Conservation (phyloP, 31 red algal species). For the Bonnemaisonia californica region DNA sequence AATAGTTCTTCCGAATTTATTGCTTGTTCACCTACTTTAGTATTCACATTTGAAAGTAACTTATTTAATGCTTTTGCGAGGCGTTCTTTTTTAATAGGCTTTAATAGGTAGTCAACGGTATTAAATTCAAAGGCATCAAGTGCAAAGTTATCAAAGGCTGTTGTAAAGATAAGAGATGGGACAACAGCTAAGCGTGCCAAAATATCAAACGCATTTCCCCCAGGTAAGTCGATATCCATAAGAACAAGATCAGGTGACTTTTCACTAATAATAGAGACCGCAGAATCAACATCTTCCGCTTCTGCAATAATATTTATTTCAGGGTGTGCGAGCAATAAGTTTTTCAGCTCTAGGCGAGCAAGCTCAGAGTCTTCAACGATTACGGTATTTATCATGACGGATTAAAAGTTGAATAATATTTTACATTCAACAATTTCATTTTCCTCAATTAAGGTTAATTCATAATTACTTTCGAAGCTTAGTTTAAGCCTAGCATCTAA, state of each 20-base stretch:
- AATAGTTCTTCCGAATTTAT: no score
- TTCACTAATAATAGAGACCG: not conserved
- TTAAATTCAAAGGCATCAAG: slow-evolving; percentile 6
- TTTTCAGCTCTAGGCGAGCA: not conserved
- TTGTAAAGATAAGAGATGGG: not conserved
- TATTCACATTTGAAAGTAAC: not conserved
- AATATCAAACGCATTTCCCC: not conserved
- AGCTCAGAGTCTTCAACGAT: slow-evolving; percentile 2
- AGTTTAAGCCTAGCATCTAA: not conserved
- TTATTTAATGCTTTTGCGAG: not conserved
- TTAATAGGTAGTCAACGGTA: slow-evolving; percentile 10
- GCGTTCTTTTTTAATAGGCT: not conserved
- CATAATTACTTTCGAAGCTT: not conserved
- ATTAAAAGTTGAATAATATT: not conserved
- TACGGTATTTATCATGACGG: not conserved
- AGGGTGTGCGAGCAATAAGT: not conserved
- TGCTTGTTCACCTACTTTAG: not conserved
- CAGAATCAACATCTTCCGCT: not conserved
- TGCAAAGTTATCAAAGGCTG: not conserved
- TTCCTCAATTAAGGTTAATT: not conserved
- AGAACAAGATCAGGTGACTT: not conserved
- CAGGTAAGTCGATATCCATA: not conserved
- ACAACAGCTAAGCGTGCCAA: not conserved
- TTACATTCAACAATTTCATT: not conserved
- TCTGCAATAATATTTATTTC: not conserved